These are phyloP conservation scores for Nakaseomyces uthaithaninus DNA, from an alignment of 1,139 yeast genomes.

Conservation along the genomic window DNA sequence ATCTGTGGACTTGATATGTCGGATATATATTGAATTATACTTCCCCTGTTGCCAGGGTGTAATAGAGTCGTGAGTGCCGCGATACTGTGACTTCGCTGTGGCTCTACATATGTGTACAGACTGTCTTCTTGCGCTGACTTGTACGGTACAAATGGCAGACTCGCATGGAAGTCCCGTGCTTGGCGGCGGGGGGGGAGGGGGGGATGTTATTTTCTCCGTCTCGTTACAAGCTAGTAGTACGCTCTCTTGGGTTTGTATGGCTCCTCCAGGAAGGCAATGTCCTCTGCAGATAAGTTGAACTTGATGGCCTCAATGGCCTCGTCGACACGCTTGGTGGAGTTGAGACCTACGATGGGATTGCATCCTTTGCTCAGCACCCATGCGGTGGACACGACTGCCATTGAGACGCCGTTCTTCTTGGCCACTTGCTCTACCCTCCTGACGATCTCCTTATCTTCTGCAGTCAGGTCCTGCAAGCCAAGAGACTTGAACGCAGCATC, in stretches of 20 bases:
- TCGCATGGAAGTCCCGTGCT: too few species aligned
- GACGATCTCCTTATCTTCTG: constrained; percentile 37
- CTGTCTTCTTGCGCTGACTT: too few species aligned
- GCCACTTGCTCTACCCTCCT: constrained; percentile 47
- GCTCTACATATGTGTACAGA: too few species aligned
- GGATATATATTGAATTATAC: too few species aligned
- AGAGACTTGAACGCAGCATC: constrained; percentile 17
- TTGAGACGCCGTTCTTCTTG: constrained; percentile 37
- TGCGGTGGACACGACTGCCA: constrained; percentile 50
- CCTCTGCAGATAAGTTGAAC: constrained; percentile 40
- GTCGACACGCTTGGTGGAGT: constrained; percentile 42
- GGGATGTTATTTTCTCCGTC: too few species aligned
- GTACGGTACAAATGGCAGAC: too few species aligned
- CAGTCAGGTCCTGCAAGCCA: constrained; percentile 13
- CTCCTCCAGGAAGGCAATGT: constrained; percentile 42
- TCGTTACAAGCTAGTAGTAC: too few species aligned
- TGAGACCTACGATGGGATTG: constrained; percentile 49
- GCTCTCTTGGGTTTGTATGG: constrained; percentile 36
- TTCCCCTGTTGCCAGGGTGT: too few species aligned
- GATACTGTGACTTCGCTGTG: too few species aligned
- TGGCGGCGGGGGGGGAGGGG: too few species aligned
- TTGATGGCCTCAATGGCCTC: constrained; percentile 43
- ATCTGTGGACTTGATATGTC: too few species aligned
- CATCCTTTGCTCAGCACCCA: constrained; percentile 48
- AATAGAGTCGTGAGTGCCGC: too few species aligned